Percentiles rank a stretch among this genome's conserved stretches.
These are phyloP conservation scores for Fusarium siculi DNA, from an alignment of 2,329 filamentous ascomycete genomes.

Conservation along the genomic window DNA sequence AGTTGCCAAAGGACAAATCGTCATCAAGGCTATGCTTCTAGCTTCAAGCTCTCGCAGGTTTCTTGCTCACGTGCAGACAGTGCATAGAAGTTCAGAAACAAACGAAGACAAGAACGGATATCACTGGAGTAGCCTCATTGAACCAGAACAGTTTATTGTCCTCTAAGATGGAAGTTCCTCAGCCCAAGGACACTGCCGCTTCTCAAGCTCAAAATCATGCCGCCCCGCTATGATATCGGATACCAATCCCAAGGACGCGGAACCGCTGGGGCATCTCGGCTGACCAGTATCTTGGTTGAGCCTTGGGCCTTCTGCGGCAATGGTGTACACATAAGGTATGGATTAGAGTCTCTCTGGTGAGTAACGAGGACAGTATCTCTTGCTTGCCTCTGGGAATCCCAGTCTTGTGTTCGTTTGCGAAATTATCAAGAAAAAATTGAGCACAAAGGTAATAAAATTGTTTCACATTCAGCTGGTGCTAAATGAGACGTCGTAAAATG, in stretches of 20 bases:
- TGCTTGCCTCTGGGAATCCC: not conserved
- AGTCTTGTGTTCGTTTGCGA: not conserved
- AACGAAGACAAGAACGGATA: constrained; percentile 1
- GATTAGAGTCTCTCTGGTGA: not conserved
- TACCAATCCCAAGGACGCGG: constrained; percentile 33
- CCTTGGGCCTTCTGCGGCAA: constrained; percentile 4
- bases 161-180: constrained; percentile 19
- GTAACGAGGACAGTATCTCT: not conserved
- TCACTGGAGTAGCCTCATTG: constrained; percentile 1
- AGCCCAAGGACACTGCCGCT: constrained; percentile 24
- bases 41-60: not conserved
- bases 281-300: constrained; percentile 14
- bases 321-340: not conserved
- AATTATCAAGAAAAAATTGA: constrained; percentile 2
- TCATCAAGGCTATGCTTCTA: not conserved
- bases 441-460: constrained; percentile 22
- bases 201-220: constrained; percentile 18
- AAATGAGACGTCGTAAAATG: constrained; percentile 34
- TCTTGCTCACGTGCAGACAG: not conserved
- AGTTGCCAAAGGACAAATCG: not conserved
- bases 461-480: constrained; percentile 40
- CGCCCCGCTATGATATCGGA: constrained; percentile 22
- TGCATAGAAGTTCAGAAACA: not conserved
- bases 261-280: constrained; percentile 25
- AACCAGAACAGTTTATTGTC: not conserved